phyloP scores from a whole-genome alignment of 345 rosid species.

The Aegle marmelos region DNA sequence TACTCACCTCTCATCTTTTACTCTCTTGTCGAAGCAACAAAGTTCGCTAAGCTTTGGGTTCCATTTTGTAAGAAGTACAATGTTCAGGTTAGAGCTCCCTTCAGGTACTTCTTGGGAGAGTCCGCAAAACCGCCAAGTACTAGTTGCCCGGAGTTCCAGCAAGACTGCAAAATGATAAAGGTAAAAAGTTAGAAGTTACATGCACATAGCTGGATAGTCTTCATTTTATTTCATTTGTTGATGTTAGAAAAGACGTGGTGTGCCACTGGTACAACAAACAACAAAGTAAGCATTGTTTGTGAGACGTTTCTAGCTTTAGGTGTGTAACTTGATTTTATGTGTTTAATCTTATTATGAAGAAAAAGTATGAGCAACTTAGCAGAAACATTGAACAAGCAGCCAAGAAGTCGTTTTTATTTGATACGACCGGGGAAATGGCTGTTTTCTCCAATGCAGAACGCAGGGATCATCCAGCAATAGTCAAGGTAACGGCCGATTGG shows the following conservation, averaged over 20 bases:
- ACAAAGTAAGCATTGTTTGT: not conserved
- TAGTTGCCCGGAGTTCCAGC: conserved; percentile 36
- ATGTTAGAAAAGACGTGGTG: not conserved
- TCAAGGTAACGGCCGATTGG: conserved; percentile 37
- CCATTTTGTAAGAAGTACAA: conserved; percentile 63
- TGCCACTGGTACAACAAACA: not conserved
- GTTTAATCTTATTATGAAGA: conserved; percentile 24
- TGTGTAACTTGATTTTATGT: not conserved
- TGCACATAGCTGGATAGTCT: too few species aligned
- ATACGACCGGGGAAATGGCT: conserved; percentile 32
- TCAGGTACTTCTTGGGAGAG: conserved; percentile 43
- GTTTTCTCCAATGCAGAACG: conserved; percentile 36
- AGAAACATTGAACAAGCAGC: conserved; percentile 40
- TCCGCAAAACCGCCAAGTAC: not conserved
- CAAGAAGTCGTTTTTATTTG: conserved; percentile 10
- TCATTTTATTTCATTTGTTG: not conserved
- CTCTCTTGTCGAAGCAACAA: conserved; percentile 57
- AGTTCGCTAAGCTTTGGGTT: conserved; percentile 68
- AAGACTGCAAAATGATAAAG: conserved; percentile 47
- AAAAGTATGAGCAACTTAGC: conserved; percentile 45
- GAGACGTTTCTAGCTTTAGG: too few species aligned
- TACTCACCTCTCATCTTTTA: conserved; percentile 58
- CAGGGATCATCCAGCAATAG: conserved; percentile 48
- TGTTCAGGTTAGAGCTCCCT: conserved; percentile 61
- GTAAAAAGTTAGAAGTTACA: conserved; percentile 19